Evolutionary conservation across 164 flowering plant genomes (phyloP), one percentile per base, ranked within the genome.

Genomic region (Sedum album): DNA sequence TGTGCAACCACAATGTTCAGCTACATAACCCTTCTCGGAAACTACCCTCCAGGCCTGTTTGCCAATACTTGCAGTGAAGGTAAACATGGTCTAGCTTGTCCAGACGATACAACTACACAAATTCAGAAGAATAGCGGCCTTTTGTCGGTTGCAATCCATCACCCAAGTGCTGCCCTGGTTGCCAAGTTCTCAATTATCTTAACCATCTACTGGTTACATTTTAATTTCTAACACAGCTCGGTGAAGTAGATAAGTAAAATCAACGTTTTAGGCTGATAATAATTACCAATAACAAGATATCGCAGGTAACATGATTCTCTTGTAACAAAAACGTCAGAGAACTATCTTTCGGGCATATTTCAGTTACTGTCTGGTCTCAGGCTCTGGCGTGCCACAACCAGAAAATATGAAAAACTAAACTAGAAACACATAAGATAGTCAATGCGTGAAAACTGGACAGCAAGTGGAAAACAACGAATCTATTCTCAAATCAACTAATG

Each of bases 11-110:
- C 77, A 66, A 80, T 86, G 85, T 86, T 86, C 75, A 82, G 85
- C 76, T 86, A 86, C 81, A 80, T 86, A 0, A 79, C 82, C 72
- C 68, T 82, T 38, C 70, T 74, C 31, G 91, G 91, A 7, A 76
- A 74, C 20, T 83, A 83, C 77, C 91, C 91, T 4, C 84, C 86
- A 8, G 85, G 87, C 62, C 76, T 84, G 18, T 86, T 86, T 38
- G 78, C 85, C 67, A 74, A 53, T 25, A 68, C 61, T 38, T 83
- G 86, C 72, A 67, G 46, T 4, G 86, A 75, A 55, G 80, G 73
- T 17, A 76, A 80, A 60, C 31, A 73, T 5, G 83, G 85, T 42
- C 81, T 82, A 10, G 39, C 35, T 0, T 82, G 85, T 72, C 76
- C 74, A 67, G 23, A 11, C 23, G 4, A n/a, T 11, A 38, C 66